These are phyloP conservation scores for Cucumis sativus DNA, from an alignment of 306 rosid genomes.

Conservation along the genomic window Cucumber_9930_V3 NC_026656.2:22257001-22257500, in stretches of 20 bases:
- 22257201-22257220: slow-evolving; percentile 62
- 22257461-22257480: neutral
- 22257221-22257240: slow-evolving; percentile 87
- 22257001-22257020: neutral
- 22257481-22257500: neutral
- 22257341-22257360: slow-evolving; percentile 6
- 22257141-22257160: slow-evolving; percentile 96
- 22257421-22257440: neutral
- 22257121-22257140: slow-evolving; percentile 27
- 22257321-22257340: neutral
- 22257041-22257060: neutral
- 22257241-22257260: slow-evolving; percentile 69
- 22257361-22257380: neutral
- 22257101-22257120: neutral
- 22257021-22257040: neutral
- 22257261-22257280: slow-evolving; percentile 9
- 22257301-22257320: neutral
- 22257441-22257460: neutral
- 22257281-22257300: slow-evolving; percentile 3
- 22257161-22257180: slow-evolving; percentile 99
- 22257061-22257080: neutral
- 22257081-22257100: neutral
- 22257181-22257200: slow-evolving; percentile 70
- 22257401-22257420: neutral
- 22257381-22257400: neutral